Evolutionary conservation across 106 monocot species (phyloP), one percentile per base, ranked within the genome.

Genomic region (Apostasia shenzhenica): DNA sequence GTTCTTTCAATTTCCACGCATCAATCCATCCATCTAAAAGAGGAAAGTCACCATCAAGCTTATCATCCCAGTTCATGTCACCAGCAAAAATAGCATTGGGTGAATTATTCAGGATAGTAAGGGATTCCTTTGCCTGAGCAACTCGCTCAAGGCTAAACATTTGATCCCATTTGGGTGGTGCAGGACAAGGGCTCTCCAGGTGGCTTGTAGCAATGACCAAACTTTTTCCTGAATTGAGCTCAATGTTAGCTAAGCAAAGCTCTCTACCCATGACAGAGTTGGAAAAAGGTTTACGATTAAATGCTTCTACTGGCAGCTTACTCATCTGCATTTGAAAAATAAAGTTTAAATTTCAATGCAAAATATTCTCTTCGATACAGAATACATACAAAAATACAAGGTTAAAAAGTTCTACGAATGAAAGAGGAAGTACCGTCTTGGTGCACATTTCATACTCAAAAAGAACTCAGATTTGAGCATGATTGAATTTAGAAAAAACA

Each of bases 1-100:
- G 59, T 56, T 53, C 86, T 3, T 83, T 75, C 52, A 76, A 61
- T 2, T 37, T 45, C 89, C 89, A 90, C 44, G 80, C 83, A 65
- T 90, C 89, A 5, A 76, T 39, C 89, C 89, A 90, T 41, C 84
- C 83, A 11, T 73, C 74, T 8, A 53, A 69, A 14, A 87, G 68
- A 37, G 91, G 86, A 47, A 84, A 84, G 11, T 64, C 69, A 37
- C 91, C 91, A 46, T 91, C 91, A 26, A 64, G 13, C 66, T 82
- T 86, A 54, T 91, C 91, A 46, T 91, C 86, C 91, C 91, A 91
- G 55, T 91, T 91, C 86, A 87, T 87, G 58, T 91, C 91, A 8
- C 91, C 91, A 4, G 72, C 73, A 45, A 91, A 87, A 13, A 91
- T 75, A 2, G 53, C 84, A 66, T 91, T 84, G 39, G 76, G 81